Percentiles rank a stretch among this genome's conserved stretches.
phyloP scores from a whole-genome alignment of 345 rosid genomes.

The Dimocarpus longan region DNA sequence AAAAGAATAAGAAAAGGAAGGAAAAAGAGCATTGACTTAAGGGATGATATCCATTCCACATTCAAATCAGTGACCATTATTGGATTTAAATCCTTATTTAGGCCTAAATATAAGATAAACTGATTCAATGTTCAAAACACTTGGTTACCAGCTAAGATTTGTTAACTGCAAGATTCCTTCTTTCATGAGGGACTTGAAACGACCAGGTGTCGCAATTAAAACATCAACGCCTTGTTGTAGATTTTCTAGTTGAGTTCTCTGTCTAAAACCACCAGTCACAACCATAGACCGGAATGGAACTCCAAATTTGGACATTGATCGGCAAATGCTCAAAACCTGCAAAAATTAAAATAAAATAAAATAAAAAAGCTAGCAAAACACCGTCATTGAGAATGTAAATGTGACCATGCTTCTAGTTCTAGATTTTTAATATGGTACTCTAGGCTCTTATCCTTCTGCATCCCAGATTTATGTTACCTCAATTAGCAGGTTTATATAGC shows the following conservation, averaged over 20 bases:
- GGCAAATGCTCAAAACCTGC: slow-evolving; percentile 84
- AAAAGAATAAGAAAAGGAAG: neutral
- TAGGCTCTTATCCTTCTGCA: slow-evolving; percentile 8
- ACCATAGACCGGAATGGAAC: slow-evolving; percentile 92
- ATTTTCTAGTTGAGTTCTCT: slow-evolving; percentile 83
- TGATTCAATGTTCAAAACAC: slow-evolving; percentile 10
- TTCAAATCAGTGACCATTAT: neutral
- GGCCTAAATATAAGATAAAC: slow-evolving; percentile 5
- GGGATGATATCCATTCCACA: neutral
- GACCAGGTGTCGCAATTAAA: slow-evolving; percentile 95
- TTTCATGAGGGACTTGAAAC: slow-evolving; percentile 75
- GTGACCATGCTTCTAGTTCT: slow-evolving; percentile 3
- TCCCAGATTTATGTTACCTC: slow-evolving; percentile 6
- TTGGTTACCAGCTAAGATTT: slow-evolving; percentile 71
- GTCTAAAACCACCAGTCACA: slow-evolving; percentile 88
- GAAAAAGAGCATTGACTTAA: neutral
- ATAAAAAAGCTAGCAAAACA: slow-evolving; percentile 12
- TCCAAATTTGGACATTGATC: slow-evolving; percentile 75
- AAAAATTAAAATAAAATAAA: slow-evolving; percentile 21
- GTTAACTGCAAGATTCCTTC: slow-evolving; percentile 68
- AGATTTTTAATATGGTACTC: neutral
- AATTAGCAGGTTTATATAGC: slow-evolving; percentile 10
- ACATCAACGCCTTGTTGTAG: slow-evolving; percentile 81
- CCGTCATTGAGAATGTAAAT: slow-evolving; percentile 8
- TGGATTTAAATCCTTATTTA: slow-evolving; percentile 1